Base-by-base conservation (phyloP, 768 basidiomycete species). In the Termitomyces sp. region DNA sequence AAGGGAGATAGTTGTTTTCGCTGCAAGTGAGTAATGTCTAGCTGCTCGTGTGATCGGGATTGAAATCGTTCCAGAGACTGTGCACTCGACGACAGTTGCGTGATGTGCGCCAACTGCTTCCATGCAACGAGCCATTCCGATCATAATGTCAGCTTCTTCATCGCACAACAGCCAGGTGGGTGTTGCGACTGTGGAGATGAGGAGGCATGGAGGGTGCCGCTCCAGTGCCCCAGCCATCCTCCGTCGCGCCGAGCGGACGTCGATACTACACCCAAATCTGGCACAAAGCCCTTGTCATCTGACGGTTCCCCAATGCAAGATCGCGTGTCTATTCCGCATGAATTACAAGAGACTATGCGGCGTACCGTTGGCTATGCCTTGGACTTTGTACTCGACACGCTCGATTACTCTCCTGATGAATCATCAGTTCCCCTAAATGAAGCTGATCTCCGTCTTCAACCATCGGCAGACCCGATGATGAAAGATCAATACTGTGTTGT, bases 111-210 rank as follows among this genome's bases (percentile, higher is more conserved):
- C 1, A 81, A 82, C 48, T 98, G 97, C 71, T 98, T 95, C 74
- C 88, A 91, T 64, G 83, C 89, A 1, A 89, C 91, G n/a, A 81
- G 89, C 56, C 96, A 98, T 68, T 74, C 76, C 22, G 86, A 85
- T 45, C 96, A 98, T 75, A 96, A 93, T 62, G 86, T 98, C 64
- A 89, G 89, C 58, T 95, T 98, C 76, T 93, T 92, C 72, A 89
- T 96, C 63, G 88, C 91, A 8, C 91, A 92, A 57, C 94, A 97
- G 64, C 88, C 91, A 0, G 91, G 94, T 7, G 91, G 94, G 5
- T 95, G 92, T 64, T 99, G 97, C 68, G 95, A 98, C 72, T 98
- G 96, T 65, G 94, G 94, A 16, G 95, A 98, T 66, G 78, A 82
- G 24, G 90, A 96, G 66, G 92, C 93, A 1, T 98, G 95, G 94